These are phyloP conservation scores for Friedmanniomyces simplex DNA, from an alignment of 495 filamentous ascomycete species.

Conservation along the genomic window DNA sequence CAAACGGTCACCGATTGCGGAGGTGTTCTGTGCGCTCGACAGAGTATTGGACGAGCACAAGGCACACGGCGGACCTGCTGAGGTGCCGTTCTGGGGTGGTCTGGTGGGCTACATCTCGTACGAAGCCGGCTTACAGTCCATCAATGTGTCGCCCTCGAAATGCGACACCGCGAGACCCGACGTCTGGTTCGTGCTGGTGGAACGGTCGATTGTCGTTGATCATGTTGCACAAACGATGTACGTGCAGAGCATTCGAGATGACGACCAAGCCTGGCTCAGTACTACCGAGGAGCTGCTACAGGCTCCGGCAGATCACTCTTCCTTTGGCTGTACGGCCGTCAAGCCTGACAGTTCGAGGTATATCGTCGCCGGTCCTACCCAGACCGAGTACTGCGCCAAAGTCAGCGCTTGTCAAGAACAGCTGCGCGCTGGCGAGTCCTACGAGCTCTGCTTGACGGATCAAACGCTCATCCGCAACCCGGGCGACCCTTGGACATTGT, in stretches of 20 bases:
- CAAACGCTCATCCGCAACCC: conserved; percentile 47
- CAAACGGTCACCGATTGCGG: background rate
- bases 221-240: conserved; percentile 49
- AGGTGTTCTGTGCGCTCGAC: conserved; percentile 32
- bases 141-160: conserved; percentile 35
- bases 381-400: conserved; percentile 46
- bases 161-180: conserved; percentile 40
- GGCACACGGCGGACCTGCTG: conserved; percentile 33
- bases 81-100: conserved; percentile 71
- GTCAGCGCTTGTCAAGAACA: conserved; percentile 59
- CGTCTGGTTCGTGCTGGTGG: conserved; percentile 65
- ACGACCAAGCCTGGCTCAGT: conserved; percentile 32
- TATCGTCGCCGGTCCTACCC: background rate
- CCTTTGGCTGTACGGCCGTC: too few relatives aligned
- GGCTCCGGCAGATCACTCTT: background rate
- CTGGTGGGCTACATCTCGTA: conserved; percentile 87
- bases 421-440: conserved; percentile 72
- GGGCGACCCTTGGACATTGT: conserved; percentile 54
- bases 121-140: conserved; percentile 63
- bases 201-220: conserved; percentile 72
- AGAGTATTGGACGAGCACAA: conserved; percentile 46
- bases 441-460: conserved; percentile 83
- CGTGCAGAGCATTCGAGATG: conserved; percentile 49
- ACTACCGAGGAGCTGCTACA: conserved; percentile 8
- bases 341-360: background rate